Base-by-base conservation (phyloP, 2,329 filamentous ascomycete genomes). In the Fusarium anthophilum region DNA sequence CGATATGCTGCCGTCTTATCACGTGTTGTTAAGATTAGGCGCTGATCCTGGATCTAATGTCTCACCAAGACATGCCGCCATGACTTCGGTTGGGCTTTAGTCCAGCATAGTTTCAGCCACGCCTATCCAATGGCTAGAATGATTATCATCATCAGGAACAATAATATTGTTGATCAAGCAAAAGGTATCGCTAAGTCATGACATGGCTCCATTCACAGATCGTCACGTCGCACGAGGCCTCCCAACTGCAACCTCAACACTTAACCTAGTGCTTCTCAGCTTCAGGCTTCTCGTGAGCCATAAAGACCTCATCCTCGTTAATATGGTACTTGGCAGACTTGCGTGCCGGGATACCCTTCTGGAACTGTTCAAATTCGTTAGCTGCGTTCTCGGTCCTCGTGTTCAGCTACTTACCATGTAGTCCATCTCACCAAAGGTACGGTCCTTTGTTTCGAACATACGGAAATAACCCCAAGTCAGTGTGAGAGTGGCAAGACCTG, bases 381-480 rank as follows among this genome's bases (percentile, higher is more conserved):
- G 71, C 55, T 48, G 28, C 11, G 10, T 22, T 41, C 45, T 47
- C 35, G 44, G 17, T 14, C 59, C 15, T 18, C 30, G 30, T 24
- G 37, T 32, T n/a, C 22, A 3, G 17, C 18, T 14, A 32, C 77
- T 66, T 69, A 81, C 80, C 83, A 85, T 83, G 67, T 82, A 78
- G 60, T 86, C 84, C 79, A 86, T 77, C 74, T 86, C 84, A 57
- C 83, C 83, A 72, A 84, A 86, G 6, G 84, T 86, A 41, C 84
- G 82, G 59, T 80, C 83, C 79, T 85, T 85, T 55, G 84, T 84
- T 79, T 86, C 84, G 30, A 84, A 83, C 63, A 86, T 73, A 26
- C 84, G 81, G 77, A 85, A 85, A 70, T 80, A 86, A 13, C 82
- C 83, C 83, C 84, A 86, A 17, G 83, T 51, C 3, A 81, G 77